Evolutionary conservation across 352 stramenopile genomes (phyloP).

Genomic region (Pythium phragmitis): DNA sequence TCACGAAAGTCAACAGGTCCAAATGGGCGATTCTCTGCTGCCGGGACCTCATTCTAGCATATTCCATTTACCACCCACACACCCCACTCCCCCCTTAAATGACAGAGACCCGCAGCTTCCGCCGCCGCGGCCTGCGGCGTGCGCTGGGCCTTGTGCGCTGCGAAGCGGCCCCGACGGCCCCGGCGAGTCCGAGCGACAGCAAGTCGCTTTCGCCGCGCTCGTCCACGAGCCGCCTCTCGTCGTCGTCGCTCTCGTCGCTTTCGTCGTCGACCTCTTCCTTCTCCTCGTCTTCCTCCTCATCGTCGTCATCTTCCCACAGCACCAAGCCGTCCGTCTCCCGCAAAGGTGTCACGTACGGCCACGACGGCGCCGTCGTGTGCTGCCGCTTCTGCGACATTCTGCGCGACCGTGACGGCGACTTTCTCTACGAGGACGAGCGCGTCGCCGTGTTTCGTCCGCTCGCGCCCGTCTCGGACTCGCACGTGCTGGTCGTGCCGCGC

Average conservation of each 20-base stretch:
- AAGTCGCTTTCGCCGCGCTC: background rate
- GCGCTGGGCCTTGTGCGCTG: constrained; percentile 16
- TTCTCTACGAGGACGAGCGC: constrained; percentile 79
- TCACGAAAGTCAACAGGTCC: constrained; percentile 10
- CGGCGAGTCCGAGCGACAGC: background rate
- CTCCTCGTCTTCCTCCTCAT: constrained; percentile 25
- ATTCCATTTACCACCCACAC: background rate
- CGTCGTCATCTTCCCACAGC: constrained; percentile 23
- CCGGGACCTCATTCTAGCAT: background rate
- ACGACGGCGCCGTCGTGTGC: constrained; percentile 58
- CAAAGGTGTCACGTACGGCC: constrained; percentile 75
- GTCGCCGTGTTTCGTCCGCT: constrained; percentile 80
- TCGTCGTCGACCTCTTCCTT: constrained; percentile 22
- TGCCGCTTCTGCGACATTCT: constrained; percentile 89
- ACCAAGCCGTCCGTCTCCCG: constrained; percentile 37
- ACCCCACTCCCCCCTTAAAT: background rate
- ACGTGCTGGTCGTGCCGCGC: constrained; percentile 81
- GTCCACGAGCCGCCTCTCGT: constrained; percentile 14
- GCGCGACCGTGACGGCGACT: constrained; percentile 50
- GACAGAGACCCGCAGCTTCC: background rate
- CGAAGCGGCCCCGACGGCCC: background rate
- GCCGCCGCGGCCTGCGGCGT: constrained; percentile 13
- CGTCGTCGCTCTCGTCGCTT: constrained; percentile 21
- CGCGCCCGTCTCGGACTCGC: constrained; percentile 59
- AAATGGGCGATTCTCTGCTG: background rate